These are phyloP conservation scores for Venturia effusa DNA, from an alignment of 2,329 filamentous ascomycete species.

Conservation along the genomic window DNA sequence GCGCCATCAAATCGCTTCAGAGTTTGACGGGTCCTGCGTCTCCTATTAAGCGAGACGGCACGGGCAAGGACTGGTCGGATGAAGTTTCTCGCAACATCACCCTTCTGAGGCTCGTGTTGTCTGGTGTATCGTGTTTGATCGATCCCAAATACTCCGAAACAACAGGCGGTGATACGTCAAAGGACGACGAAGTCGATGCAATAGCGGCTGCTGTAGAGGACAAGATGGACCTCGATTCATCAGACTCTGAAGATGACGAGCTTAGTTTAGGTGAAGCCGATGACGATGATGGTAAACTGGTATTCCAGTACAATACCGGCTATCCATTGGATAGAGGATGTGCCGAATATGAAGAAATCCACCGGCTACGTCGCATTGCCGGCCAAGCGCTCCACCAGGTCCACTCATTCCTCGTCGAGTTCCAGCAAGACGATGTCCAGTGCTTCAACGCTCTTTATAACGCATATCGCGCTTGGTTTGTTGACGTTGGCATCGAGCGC, in stretches of 20 bases:
- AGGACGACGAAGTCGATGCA: conserved; percentile 46
- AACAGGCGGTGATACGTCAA: conserved; percentile 25
- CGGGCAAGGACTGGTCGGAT: conserved; percentile 98
- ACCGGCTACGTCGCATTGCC: conserved; percentile 67
- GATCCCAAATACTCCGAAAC: conserved; percentile 42
- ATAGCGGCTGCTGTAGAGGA: conserved; percentile 22
- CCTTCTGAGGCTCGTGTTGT: conserved; percentile 77
- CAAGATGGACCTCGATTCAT: conserved; percentile 15
- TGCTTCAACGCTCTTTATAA: conserved; percentile 91
- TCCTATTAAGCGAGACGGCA: conserved; percentile 79
- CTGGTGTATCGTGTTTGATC: conserved; percentile 82
- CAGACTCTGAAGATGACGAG: conserved; percentile 31
- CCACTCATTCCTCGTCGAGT: conserved; percentile 68
- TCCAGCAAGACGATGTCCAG: conserved; percentile 90
- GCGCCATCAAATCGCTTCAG: conserved; percentile 62
- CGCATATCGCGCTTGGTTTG: conserved; percentile 91
- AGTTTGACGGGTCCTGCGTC: conserved; percentile 73
- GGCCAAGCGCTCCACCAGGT: conserved; percentile 73
- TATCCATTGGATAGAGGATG: conserved; percentile 61
- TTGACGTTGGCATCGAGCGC: conserved; percentile 91
- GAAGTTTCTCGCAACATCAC: conserved; percentile 86
- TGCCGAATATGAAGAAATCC: conserved; percentile 62
- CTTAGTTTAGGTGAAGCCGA: conserved; percentile 51
- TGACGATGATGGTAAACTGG: conserved; percentile 72
- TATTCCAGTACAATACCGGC: conserved; percentile 80